A percentile compares a stretch with the other conserved stretches of the same genome.
phyloP scores from a whole-genome alignment of 1,284 basidiomycete species.

The Lignosus rhinocerotis region DNA sequence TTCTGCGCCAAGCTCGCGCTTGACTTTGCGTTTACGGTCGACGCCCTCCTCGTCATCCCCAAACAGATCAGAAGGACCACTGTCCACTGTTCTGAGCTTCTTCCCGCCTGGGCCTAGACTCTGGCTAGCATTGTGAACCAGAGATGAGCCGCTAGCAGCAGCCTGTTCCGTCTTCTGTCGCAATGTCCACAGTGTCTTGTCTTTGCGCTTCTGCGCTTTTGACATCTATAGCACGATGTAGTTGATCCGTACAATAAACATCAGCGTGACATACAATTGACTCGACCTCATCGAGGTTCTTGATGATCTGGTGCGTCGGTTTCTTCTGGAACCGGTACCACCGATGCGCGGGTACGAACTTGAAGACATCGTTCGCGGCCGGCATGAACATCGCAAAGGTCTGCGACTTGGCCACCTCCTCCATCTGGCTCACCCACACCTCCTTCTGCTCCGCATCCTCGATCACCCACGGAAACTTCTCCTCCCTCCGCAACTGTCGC shows the following conservation, averaged over 20 bases:
- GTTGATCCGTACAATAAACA: neutral
- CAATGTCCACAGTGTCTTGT: conserved; percentile 68
- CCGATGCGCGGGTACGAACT: conserved; percentile 82
- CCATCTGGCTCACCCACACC: conserved; percentile 79
- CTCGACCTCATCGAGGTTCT: conserved; percentile 72
- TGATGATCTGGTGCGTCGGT: conserved; percentile 70
- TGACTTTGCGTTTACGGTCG: conserved; percentile 42
- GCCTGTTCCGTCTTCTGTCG: conserved; percentile 65
- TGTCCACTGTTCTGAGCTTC: conserved; percentile 62
- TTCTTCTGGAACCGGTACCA: conserved; percentile 92
- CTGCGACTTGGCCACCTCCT: conserved; percentile 64
- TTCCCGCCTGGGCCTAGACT: conserved; percentile 68
- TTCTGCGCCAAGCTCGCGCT: conserved; percentile 64
- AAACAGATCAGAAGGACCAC: conserved; percentile 59
- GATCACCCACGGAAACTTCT: conserved; percentile 87
- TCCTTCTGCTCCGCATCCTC: conserved; percentile 72
- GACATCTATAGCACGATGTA: conserved; percentile 42
- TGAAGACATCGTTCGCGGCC: conserved; percentile 72
- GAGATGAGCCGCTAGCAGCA: conserved; percentile 39
- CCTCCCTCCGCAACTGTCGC: conserved; percentile 68
- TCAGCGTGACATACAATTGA: conserved; percentile 53
- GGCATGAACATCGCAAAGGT: conserved; percentile 60
- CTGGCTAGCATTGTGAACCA: conserved; percentile 50
- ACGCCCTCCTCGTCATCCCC: conserved; percentile 63
- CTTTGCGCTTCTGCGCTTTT: conserved; percentile 64